Conservation (phyloP, 306 rosid genomes). For the Prunus padus region DNA sequence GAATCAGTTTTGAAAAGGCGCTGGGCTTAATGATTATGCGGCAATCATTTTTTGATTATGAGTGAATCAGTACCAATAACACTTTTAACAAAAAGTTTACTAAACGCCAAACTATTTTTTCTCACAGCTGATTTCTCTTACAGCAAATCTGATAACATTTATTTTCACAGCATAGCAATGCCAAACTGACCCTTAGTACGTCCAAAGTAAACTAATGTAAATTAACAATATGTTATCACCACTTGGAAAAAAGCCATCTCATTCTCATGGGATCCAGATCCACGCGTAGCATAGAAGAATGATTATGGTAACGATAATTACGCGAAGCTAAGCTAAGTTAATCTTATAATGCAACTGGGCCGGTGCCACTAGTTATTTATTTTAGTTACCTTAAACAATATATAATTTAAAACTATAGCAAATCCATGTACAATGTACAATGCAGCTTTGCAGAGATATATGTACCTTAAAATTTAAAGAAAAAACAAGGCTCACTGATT, state of each 20-base stretch:
- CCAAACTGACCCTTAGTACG: too few species aligned
- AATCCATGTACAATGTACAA: neutral
- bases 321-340: neutral
- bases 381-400: neutral
- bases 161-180: too few species aligned
- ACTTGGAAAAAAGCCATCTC: neutral
- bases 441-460: neutral
- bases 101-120: too few species aligned
- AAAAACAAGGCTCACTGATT: neutral
- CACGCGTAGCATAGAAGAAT: neutral
- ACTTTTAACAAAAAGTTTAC: too few species aligned
- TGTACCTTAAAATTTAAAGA: too few species aligned
- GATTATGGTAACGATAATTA: neutral
- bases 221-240: neutral
- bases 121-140: too few species aligned
- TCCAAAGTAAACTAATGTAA: too few species aligned
- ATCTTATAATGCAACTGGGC: neutral
- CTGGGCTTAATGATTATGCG: too few species aligned
- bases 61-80: too few species aligned
- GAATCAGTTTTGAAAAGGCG: too few species aligned
- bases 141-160: too few species aligned
- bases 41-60: too few species aligned
- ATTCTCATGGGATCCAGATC: neutral
- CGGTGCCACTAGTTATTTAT: neutral
- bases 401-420: neutral